Conservation (phyloP, 129 eudicot genomes). For the Centrapalus pauciflorus region DNA sequence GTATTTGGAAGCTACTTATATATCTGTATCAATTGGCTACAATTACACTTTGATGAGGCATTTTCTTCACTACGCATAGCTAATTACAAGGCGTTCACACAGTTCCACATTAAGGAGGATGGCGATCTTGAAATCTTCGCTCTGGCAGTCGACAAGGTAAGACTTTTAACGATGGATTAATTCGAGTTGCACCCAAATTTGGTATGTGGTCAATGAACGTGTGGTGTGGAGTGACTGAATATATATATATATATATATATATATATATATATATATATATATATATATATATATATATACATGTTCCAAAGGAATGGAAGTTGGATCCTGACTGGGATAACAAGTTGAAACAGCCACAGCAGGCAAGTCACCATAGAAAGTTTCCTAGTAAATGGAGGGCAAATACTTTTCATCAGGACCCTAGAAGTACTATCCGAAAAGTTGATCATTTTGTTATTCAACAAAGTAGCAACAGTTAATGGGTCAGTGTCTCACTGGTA, state of each 20-base stretch:
- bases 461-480: constrained; percentile 24
- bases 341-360: constrained; percentile 40
- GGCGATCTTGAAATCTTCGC: constrained; percentile 73
- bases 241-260: no score
- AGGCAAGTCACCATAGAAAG: constrained; percentile 35
- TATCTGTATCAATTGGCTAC: no score
- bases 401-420: constrained; percentile 45
- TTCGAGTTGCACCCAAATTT: constrained; percentile 75
- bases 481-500: constrained; percentile 35
- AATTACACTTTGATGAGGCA: constrained; percentile 80
- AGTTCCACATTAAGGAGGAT: constrained; percentile 46
- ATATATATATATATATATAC: no score
- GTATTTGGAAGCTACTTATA: no score
- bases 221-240: no score
- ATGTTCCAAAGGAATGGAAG: no score
- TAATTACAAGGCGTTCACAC: constrained; percentile 71
- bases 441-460: constrained; percentile 60
- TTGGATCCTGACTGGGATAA: no score
- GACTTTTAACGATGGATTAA: neutral
- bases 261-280: no score
- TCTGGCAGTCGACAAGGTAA: no score
- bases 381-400: constrained; percentile 76
- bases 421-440: constrained; percentile 45
- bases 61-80: constrained; percentile 78
- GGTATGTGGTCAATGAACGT: no score